Conservation (phyloP, 2,329 filamentous ascomycete species). For the Lachnellula occidentalis region DNA sequence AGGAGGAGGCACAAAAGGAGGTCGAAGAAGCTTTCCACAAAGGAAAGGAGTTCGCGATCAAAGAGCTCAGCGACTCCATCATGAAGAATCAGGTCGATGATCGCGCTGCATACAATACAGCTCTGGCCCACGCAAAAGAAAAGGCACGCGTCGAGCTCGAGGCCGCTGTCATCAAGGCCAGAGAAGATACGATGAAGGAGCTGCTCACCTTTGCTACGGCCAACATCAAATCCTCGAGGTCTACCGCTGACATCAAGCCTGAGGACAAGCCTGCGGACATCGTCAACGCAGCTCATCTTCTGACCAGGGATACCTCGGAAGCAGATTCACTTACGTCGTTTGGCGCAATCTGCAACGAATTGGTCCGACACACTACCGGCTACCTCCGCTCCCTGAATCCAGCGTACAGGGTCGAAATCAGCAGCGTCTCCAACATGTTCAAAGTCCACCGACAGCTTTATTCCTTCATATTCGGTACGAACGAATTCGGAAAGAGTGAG, state of each 20-base stretch:
- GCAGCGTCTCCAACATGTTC: not conserved
- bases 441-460: not conserved
- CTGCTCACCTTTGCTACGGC: not conserved
- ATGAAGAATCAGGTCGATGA: too few relatives aligned
- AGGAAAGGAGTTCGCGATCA: too few relatives aligned
- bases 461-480: not conserved
- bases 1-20: not conserved
- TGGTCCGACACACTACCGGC: not conserved
- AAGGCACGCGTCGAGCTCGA: not conserved
- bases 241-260: not conserved
- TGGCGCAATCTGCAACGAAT: not conserved
- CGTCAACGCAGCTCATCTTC: not conserved
- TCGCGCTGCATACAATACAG: too few relatives aligned
- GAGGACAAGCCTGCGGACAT: not conserved
- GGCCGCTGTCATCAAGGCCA: not conserved
- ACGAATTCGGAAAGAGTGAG: not conserved
- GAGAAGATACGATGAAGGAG: not conserved
- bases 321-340: not conserved
- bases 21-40: not conserved
- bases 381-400: not conserved
- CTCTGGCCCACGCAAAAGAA: not conserved
- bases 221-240: too few relatives aligned
- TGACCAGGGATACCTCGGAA: not conserved
- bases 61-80: too few relatives aligned
- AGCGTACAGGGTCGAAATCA: not conserved